Conservation (phyloP, 768 basidiomycete genomes). For the Glaciozyma martinii region DNA sequence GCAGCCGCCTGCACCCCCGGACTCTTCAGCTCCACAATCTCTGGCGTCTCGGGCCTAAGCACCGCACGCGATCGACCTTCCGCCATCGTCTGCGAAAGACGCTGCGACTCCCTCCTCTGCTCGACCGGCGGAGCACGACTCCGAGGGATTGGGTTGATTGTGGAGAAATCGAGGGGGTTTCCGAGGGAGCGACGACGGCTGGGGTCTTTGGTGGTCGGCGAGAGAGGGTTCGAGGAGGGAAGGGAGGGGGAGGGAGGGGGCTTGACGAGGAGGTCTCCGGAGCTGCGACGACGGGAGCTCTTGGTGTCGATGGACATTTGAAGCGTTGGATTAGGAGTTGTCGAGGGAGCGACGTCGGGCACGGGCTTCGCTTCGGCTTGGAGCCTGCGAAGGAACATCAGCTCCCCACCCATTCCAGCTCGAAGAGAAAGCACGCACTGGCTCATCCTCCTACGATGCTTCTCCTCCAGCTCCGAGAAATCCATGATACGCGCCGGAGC, state of each 20-base stretch:
- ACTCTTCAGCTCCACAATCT: not conserved
- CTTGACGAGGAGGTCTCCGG: not conserved
- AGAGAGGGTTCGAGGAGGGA: not conserved
- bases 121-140: not conserved
- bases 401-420: not conserved
- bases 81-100: not conserved
- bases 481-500: constrained; percentile 20
- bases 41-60: not conserved
- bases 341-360: constrained; percentile 3
- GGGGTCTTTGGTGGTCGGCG: not conserved
- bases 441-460: constrained; percentile 21
- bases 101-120: not conserved
- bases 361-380: constrained; percentile 11
- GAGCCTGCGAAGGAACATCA: constrained; percentile 1
- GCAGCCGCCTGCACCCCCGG: not conserved
- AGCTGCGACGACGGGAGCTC: not conserved
- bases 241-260: not conserved
- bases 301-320: constrained; percentile 10
- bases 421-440: constrained; percentile 3
- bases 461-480: constrained; percentile 20
- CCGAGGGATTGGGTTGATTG: not conserved
- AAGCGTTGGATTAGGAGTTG: not conserved
- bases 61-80: not conserved
- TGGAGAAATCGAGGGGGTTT: not conserved
- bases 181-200: not conserved